Evolutionary conservation across 2,329 filamentous ascomycete genomes (phyloP), one percentile per base, ranked within the genome.

Genomic region (Paraconiothyrium brasiliense): DNA sequence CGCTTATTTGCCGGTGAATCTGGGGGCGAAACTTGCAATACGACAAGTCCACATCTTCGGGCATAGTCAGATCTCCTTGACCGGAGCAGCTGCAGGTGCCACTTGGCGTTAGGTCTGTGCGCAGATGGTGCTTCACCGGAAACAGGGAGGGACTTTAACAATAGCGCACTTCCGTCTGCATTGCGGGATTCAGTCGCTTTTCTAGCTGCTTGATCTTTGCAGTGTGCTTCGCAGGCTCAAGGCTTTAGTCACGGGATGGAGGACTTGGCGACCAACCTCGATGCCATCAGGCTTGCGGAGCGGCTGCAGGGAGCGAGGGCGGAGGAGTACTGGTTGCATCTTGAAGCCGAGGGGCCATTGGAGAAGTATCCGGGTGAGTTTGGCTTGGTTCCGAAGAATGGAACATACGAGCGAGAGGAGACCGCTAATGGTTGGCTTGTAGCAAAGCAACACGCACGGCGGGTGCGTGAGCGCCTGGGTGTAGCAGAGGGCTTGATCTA

Each of bases 401-500:
- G 27, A 46, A 64, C 67, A 52, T 66, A 30, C 10, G 27, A 30
- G 27, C 27, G 27, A 30, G 22, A 32, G 0, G 11, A 48, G 20
- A 46, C n/a, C 47, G 49, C 51, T 65, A 32, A 66, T 39, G 41
- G 14, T 8, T 37, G 52, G 9, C 10, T 14, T 27, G 39, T 54
- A 80, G 79, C 78, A 30, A 81, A 78, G 58, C 78, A 80, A 60
- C 79, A 81, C 71, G 78, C 78, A 54, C 69, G 71, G 41, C 67
- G 75, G 35, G 78, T 80, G 54, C 76, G 76, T 52, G 71, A 74
- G 35, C 74, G 74, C 51, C 60, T 81, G 59, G 76, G 71, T 41
- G 69, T 74, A 9, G 66, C 68, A 1, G 60, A 72, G 44, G 79
- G 87, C 30, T 74, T 89, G 57, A 84, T 89, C 54, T 88, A 87